These are phyloP conservation scores for Xeromyces bisporus DNA, from an alignment of 495 filamentous ascomycete genomes.

Conservation along the genomic window DNA sequence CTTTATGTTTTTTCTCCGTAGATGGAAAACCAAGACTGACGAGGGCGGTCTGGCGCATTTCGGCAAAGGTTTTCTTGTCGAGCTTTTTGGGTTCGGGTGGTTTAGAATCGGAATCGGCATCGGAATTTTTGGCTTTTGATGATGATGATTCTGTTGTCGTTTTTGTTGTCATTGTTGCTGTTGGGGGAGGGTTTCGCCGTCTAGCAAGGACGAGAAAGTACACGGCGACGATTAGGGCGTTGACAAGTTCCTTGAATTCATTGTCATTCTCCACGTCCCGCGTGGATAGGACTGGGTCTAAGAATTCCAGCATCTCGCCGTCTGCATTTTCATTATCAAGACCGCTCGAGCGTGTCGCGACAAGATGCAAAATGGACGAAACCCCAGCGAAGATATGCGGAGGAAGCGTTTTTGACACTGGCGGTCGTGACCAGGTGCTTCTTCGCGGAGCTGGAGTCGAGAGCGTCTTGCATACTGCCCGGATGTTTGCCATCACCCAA, in stretches of 20 bases:
- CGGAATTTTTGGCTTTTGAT: too few relatives aligned
- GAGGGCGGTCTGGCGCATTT: constrained; percentile 32
- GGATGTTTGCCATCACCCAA: constrained; percentile 51
- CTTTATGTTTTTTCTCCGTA: constrained; percentile 21
- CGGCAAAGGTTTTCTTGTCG: constrained; percentile 31
- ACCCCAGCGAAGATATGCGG: constrained; percentile 52
- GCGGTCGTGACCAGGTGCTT: constrained; percentile 27
- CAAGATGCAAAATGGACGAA: constrained; percentile 32
- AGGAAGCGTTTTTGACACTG: constrained; percentile 29
- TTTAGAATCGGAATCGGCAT: constrained; percentile 10
- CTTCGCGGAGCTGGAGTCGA: constrained; percentile 32
- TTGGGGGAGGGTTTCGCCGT: constrained; percentile 16
- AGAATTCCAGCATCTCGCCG: constrained; percentile 20
- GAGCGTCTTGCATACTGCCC: constrained; percentile 47
- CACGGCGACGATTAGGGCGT: constrained; percentile 42
- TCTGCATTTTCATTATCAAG: constrained; percentile 20
- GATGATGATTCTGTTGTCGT: neutral
- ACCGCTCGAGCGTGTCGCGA: constrained; percentile 12
- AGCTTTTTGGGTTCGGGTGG: constrained; percentile 18
- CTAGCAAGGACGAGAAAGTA: constrained; percentile 43
- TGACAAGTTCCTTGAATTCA: constrained; percentile 25
- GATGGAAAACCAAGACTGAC: constrained; percentile 20
- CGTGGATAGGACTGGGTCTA: constrained; percentile 20
- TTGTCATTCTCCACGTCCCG: constrained; percentile 16
- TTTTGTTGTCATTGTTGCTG: constrained; percentile 5